A percentile compares a stretch with the other conserved stretches of the same genome.
Evolutionary conservation across 768 basidiomycete genomes (phyloP).

Genomic region (Gymnopilus dilepis): DNA sequence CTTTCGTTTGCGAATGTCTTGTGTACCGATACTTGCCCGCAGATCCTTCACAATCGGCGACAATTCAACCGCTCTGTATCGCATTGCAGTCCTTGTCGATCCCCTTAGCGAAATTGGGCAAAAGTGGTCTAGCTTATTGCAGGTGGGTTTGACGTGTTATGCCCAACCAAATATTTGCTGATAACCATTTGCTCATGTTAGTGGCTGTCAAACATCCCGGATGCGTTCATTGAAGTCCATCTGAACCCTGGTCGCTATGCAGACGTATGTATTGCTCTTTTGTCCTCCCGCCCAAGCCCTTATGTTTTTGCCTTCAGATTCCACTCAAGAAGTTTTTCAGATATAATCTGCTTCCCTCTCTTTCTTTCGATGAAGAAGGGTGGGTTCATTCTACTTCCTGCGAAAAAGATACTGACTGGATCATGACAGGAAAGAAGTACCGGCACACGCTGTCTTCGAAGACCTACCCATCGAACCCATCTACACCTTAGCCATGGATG

Average conservation of each 20-base stretch:
- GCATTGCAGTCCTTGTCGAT: slow-evolving; percentile 78
- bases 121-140: slow-evolving; percentile 81
- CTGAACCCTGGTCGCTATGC: slow-evolving; percentile 70
- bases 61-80: slow-evolving; percentile 65
- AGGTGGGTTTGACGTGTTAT: slow-evolving; percentile 46
- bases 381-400: slow-evolving; percentile 38
- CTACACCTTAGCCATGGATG: slow-evolving; percentile 93
- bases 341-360: slow-evolving; percentile 62
- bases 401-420: not conserved
- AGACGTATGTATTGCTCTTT: slow-evolving; percentile 58
- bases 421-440: slow-evolving; percentile 56
- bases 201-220: slow-evolving; percentile 71
- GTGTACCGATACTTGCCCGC: not conserved
- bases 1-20: slow-evolving; percentile 4
- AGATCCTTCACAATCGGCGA: slow-evolving; percentile 79
- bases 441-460: slow-evolving; percentile 65
- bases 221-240: slow-evolving; percentile 75
- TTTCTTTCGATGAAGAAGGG: slow-evolving; percentile 75
- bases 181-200: slow-evolving; percentile 27
- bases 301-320: slow-evolving; percentile 51
- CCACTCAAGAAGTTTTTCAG: slow-evolving; percentile 95
- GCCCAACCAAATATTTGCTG: not conserved
- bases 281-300: not conserved
- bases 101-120: slow-evolving; percentile 87
- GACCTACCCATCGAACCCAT: slow-evolving; percentile 85